Evolutionary conservation across 2,329 filamentous ascomycete species (phyloP).

Genomic region (Aureobasidium melanogenum): DNA sequence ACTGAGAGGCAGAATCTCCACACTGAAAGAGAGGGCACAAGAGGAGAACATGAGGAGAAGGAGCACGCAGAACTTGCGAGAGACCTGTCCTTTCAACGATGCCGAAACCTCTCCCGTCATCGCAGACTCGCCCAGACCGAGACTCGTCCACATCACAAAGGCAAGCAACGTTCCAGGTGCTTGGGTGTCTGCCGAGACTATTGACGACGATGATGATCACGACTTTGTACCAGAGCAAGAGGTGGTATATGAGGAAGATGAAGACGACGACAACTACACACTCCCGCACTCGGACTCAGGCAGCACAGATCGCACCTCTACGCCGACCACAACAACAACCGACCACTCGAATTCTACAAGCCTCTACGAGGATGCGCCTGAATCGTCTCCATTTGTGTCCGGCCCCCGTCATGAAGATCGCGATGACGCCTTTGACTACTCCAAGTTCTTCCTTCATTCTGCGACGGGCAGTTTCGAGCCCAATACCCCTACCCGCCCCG

Average conservation of each 20-base stretch:
- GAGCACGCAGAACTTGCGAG: constrained; percentile 64
- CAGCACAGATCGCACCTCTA: constrained; percentile 2
- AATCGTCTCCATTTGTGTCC: constrained; percentile 11
- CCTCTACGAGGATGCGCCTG: constrained; percentile 37
- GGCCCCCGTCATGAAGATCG: constrained; percentile 71
- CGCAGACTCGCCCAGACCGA: constrained; percentile 33
- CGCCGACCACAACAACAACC: neutral
- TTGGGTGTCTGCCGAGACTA: constrained; percentile 3
- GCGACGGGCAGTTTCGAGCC: constrained; percentile 69
- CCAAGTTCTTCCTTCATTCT: constrained; percentile 90
- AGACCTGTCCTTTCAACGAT: constrained; percentile 68
- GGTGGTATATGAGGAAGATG: neutral
- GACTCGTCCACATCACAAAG: neutral
- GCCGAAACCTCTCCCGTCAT: constrained; percentile 28
- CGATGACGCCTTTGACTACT: constrained; percentile 91
- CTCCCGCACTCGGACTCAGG: neutral
- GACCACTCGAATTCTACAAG: constrained; percentile 18
- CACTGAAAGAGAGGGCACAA: constrained; percentile 65
- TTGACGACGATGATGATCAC: neutral
- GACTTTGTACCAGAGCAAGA: neutral
- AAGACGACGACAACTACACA: neutral
- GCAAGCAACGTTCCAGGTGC: neutral
- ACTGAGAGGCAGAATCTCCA: constrained; percentile 76
- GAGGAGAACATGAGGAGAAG: constrained; percentile 70
- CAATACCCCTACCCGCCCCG: neutral